These are phyloP conservation scores for Candida schatavii DNA, from an alignment of 805 yeast genomes.

Conservation along the genomic window DNA sequence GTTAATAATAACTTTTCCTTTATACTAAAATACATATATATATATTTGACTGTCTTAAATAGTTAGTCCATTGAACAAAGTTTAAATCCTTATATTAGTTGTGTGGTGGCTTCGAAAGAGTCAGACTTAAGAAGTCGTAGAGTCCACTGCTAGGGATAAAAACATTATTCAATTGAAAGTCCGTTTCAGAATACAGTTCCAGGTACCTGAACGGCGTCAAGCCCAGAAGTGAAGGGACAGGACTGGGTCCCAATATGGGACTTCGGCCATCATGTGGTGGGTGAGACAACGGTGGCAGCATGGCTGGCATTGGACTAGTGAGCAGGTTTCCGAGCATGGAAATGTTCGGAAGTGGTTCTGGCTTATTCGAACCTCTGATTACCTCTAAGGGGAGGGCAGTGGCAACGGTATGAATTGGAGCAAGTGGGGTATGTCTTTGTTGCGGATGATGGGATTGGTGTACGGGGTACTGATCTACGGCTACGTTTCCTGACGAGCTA, in stretches of 20 bases:
- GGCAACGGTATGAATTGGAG: neutral
- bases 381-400: neutral
- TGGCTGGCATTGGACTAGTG: neutral
- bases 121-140: neutral
- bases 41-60: neutral
- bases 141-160: neutral
- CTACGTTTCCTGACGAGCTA: too few relatives aligned
- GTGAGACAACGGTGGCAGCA: neutral
- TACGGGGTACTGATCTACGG: neutral
- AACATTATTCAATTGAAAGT: neutral
- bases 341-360: neutral
- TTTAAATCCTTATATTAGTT: neutral
- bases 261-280: neutral
- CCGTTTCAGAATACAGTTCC: neutral
- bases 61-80: too few relatives aligned
- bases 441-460: neutral
- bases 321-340: neutral
- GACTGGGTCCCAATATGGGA: neutral
- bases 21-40: neutral
- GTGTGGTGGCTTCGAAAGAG: neutral
- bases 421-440: neutral
- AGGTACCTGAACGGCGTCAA: neutral
- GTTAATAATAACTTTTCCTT: slow-evolving; percentile 27
- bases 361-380: neutral
- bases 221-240: neutral